Percentiles rank a stretch among this genome's conserved stretches.
Evolutionary conservation across 2,329 filamentous ascomycete species (phyloP).

Genomic region (Myriosclerotinia scirpicola): DNA sequence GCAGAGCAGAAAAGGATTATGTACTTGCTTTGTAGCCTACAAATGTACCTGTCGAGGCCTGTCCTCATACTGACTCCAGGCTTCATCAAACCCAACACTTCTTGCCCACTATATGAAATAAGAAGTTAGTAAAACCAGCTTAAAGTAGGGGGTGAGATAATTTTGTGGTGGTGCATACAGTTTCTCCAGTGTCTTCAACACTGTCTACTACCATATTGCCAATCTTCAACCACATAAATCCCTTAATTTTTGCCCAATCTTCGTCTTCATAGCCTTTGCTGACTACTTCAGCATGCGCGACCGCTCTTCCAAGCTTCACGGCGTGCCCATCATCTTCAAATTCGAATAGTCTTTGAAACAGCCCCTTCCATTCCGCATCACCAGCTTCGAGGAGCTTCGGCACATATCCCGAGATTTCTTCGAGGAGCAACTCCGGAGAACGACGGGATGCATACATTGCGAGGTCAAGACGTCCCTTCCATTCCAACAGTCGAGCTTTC

Average conservation of each 20-base stretch:
- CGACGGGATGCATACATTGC: slow-evolving; percentile 70
- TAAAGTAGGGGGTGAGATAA: not conserved
- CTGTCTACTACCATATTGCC: slow-evolving; percentile 63
- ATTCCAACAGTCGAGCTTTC: slow-evolving; percentile 74
- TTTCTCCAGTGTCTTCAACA: slow-evolving; percentile 50
- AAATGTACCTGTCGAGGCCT: slow-evolving; percentile 29
- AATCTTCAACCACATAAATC: slow-evolving; percentile 59
- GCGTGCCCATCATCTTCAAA: slow-evolving; percentile 77
- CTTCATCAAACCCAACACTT: slow-evolving; percentile 61
- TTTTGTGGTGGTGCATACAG: not conserved
- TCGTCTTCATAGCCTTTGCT: slow-evolving; percentile 49
- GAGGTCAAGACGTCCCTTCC: slow-evolving; percentile 76
- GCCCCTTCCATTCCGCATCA: slow-evolving; percentile 40
- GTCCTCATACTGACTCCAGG: slow-evolving; percentile 54
- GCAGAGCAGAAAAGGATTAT: not conserved
- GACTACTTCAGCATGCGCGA: slow-evolving; percentile 61
- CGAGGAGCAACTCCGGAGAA: slow-evolving; percentile 58
- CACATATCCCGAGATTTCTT: slow-evolving; percentile 60
- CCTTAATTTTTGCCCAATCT: slow-evolving; percentile 54
- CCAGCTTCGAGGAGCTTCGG: slow-evolving; percentile 43
- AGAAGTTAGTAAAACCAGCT: not conserved
- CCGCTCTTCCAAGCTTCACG: slow-evolving; percentile 70
- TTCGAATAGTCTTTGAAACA: slow-evolving; percentile 49
- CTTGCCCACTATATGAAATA: slow-evolving; percentile 56
- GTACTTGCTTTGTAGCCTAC: slow-evolving; percentile 17